Conservation (phyloP, 768 basidiomycete species). For the Lactifluus rugatus region DNA sequence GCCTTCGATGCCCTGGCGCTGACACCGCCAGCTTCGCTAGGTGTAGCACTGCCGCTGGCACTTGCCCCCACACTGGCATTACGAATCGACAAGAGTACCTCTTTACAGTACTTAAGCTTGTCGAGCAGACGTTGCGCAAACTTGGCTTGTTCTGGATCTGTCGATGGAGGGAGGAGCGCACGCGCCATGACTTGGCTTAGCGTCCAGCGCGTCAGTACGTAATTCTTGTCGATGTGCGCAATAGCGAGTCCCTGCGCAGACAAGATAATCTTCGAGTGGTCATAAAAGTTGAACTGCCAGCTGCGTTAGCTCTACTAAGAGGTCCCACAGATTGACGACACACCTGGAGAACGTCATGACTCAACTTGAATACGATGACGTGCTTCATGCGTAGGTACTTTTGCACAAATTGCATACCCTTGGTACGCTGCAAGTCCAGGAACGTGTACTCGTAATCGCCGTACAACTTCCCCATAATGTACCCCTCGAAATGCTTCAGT, state of each 20-base stretch:
- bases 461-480: conserved; percentile 86
- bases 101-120: conserved; percentile 81
- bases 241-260: conserved; percentile 70
- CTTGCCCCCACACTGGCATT: conserved; percentile 38
- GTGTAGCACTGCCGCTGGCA: background rate
- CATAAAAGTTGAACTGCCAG: conserved; percentile 92
- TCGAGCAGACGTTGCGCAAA: conserved; percentile 57
- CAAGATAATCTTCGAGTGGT: conserved; percentile 91
- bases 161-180: conserved; percentile 32
- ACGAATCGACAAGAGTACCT: conserved; percentile 65
- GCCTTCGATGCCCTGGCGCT: conserved; percentile 5
- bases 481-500: conserved; percentile 86
- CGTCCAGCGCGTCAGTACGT: conserved; percentile 63
- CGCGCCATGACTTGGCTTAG: conserved; percentile 61
- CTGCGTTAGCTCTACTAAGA: conserved; percentile 1
- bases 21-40: conserved; percentile 1
- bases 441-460: conserved; percentile 80
- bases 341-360: conserved; percentile 93
- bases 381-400: conserved; percentile 96
- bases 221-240: conserved; percentile 87
- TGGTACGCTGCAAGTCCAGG: conserved; percentile 52
- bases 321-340: conserved; percentile 12
- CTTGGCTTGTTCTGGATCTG: conserved; percentile 49
- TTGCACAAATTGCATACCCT: conserved; percentile 92
- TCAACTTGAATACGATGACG: conserved; percentile 93